Evolutionary conservation across 257 asterid species (phyloP).

Genomic region (Nicotiana noctiflora): DNA sequence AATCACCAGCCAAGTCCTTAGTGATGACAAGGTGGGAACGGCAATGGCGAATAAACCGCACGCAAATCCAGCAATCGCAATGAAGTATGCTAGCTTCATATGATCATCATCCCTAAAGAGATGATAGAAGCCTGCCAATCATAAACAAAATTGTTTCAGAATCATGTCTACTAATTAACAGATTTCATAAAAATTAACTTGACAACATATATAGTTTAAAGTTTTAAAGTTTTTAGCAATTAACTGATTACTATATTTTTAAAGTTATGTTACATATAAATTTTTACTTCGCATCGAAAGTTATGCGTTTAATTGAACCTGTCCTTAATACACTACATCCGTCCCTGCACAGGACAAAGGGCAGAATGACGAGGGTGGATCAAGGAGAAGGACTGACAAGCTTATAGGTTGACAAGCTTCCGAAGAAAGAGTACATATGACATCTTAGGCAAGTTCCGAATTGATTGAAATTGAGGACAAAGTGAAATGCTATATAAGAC

Average conservation of each 20-base stretch:
- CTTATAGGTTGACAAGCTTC: neutral
- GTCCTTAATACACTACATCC: too few species aligned
- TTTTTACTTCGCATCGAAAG: too few species aligned
- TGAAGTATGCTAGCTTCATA: conserved; percentile 73
- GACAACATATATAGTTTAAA: too few species aligned
- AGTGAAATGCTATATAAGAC: neutral
- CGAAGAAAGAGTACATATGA: neutral
- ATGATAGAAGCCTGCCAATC: conserved; percentile 61
- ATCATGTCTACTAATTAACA: neutral
- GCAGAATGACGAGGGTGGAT: neutral
- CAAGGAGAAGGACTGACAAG: neutral
- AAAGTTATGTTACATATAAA: too few species aligned
- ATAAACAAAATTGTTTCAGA: neutral
- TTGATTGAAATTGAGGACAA: neutral
- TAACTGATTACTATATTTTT: too few species aligned
- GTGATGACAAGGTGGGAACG: conserved; percentile 80
- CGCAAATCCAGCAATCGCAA: conserved; percentile 62
- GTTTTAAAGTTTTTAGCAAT: too few species aligned
- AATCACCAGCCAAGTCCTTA: conserved; percentile 68
- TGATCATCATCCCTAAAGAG: conserved; percentile 51
- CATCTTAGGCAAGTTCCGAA: neutral
- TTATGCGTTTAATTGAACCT: too few species aligned
- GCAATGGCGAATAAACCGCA: conserved; percentile 72
- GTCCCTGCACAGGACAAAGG: neutral
- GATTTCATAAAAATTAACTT: neutral